These are phyloP conservation scores for Acanthamoeba castellanii DNA, from an alignment of 208 protist genomes.

Conservation along the genomic window DNA sequence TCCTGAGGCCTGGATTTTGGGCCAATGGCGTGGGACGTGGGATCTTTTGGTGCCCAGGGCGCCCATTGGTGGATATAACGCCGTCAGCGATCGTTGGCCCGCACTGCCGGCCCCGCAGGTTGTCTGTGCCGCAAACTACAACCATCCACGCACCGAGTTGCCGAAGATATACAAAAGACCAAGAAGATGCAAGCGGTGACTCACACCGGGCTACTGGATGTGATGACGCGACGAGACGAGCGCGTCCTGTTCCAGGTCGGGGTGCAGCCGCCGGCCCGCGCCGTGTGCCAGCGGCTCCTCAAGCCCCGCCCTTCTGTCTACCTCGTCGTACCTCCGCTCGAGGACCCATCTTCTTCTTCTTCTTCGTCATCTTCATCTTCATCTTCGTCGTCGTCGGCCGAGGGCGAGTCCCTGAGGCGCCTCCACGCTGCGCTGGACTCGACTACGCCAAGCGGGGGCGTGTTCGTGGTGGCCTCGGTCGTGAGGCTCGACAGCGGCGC, in stretches of 20 bases:
- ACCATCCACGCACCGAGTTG: no score
- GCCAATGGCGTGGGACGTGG: no score
- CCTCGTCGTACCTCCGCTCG: not conserved
- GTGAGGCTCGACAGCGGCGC: not conserved
- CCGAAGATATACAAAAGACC: no score
- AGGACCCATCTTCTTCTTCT: not conserved
- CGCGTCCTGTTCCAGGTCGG: not conserved
- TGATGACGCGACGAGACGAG: not conserved
- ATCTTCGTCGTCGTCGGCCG: no score
- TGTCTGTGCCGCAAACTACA: no score
- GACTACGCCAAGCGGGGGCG: not conserved
- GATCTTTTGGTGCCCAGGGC: no score
- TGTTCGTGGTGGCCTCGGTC: not conserved
- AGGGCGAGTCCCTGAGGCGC: not conserved
- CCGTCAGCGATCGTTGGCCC: no score
- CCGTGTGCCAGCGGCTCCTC: constrained; percentile 33
- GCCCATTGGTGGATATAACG: no score
- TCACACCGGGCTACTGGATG: not conserved
- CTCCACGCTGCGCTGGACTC: not conserved
- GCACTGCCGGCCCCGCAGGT: no score
- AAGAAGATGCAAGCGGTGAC: no score
- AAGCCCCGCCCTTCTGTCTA: constrained; percentile 6
- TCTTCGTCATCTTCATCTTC: no score
- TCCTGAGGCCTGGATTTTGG: no score
- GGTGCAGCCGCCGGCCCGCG: not conserved